Evolutionary conservation across 1,139 yeast species (phyloP), one percentile per base, ranked within the genome.

Genomic region (Eremothecium sinecaudum): DNA sequence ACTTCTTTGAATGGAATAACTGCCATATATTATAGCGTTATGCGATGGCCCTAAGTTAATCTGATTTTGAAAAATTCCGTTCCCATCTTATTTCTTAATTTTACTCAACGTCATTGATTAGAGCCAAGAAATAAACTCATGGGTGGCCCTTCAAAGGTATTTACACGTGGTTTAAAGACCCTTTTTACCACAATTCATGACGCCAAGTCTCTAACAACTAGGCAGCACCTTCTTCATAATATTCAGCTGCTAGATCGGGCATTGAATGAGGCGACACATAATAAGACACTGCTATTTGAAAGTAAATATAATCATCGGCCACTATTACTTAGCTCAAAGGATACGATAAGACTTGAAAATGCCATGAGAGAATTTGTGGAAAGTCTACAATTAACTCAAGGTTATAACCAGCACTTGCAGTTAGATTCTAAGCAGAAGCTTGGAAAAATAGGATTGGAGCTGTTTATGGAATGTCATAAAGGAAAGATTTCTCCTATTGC

Each of bases 101-200:
- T n/a, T n/a, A n/a, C n/a, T n/a, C n/a, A n/a, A n/a, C n/a, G n/a
- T n/a, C n/a, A n/a, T n/a, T n/a, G n/a, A n/a, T n/a, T n/a, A n/a
- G n/a, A n/a, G n/a, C n/a, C n/a, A n/a, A n/a, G n/a, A n/a, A n/a
- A n/a, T n/a, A n/a, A n/a, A n/a, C n/a, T n/a, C n/a, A n/a, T n/a
- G n/a, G n/a, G n/a, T n/a, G n/a, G n/a, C n/a, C n/a, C n/a, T n/a
- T n/a, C n/a, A n/a, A 12, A 9, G 11, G 25, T 23, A 8, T 15
- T 29, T 17, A 20, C 33, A 5, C 41, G 53, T 18, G 16, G 42
- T 10, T 29, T 50, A 14, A 51, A 52, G 37, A 55, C 58, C 4
- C 32, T 50, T 13, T 46, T 48, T 28, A 53, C 57, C 4, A 55
- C 54, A 2, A 44, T 48, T 12, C 41, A 45, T 32, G 35, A 37